A percentile compares a stretch with the other conserved stretches of the same genome.
Evolutionary conservation across 768 basidiomycete species (phyloP).

Genomic region (Trametes coccinea): DNA sequence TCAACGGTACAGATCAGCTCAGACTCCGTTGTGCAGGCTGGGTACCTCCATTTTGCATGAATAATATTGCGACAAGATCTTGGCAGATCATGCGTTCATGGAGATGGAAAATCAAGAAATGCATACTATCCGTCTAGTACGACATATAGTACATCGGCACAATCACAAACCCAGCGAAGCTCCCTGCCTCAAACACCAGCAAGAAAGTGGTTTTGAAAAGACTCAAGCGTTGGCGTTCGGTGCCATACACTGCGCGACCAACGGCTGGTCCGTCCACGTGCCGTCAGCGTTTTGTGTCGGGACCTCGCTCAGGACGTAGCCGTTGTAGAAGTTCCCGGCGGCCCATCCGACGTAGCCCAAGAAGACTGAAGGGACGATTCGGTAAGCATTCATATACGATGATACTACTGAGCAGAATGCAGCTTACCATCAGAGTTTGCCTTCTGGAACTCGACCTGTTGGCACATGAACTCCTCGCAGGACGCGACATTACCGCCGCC

Average conservation of each 20-base stretch:
- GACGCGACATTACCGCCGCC: constrained; percentile 43
- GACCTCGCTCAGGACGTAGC: constrained; percentile 49
- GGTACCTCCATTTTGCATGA: too few relatives aligned
- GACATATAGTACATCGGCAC: too few relatives aligned
- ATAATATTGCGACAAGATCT: too few relatives aligned
- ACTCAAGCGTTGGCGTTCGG: constrained; percentile 14
- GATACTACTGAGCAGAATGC: constrained; percentile 18
- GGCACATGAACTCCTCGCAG: constrained; percentile 34
- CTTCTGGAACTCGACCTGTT: constrained; percentile 27
- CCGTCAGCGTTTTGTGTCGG: constrained; percentile 43
- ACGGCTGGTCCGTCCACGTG: constrained; percentile 40
- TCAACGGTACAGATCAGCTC: too few relatives aligned
- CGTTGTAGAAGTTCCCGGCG: constrained; percentile 51
- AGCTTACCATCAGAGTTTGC: constrained; percentile 19
- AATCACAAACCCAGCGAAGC: too few relatives aligned
- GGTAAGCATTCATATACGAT: neutral
- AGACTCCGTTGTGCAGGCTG: too few relatives aligned
- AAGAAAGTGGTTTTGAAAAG: neutral
- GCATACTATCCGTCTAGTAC: too few relatives aligned
- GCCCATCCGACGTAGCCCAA: constrained; percentile 55
- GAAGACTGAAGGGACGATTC: constrained; percentile 29
- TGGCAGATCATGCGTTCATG: too few relatives aligned
- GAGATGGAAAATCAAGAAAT: too few relatives aligned
- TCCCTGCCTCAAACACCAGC: too few relatives aligned
- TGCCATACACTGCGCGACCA: constrained; percentile 24